These are phyloP conservation scores for Yamadazyma sp. DNA, from an alignment of 805 yeast species.

Conservation along the genomic window DNA sequence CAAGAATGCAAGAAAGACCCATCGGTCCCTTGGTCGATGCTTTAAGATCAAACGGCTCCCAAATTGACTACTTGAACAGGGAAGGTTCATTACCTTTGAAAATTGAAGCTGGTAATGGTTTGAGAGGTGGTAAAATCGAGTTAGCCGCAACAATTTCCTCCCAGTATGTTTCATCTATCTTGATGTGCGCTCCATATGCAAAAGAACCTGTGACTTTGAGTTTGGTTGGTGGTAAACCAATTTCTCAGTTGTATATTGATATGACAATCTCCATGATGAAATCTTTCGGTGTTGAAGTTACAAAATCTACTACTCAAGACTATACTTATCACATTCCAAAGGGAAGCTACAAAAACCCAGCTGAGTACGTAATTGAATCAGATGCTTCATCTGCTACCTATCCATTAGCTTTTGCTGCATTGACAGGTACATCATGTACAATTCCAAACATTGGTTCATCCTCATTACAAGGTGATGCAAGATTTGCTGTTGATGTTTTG, in stretches of 20 bases:
- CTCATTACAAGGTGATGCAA: slow-evolving; percentile 95
- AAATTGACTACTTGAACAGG: slow-evolving; percentile 64
- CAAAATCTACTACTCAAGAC: slow-evolving; percentile 63
- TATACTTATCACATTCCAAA: slow-evolving; percentile 89
- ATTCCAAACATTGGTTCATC: slow-evolving; percentile 91
- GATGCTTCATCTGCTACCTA: slow-evolving; percentile 98
- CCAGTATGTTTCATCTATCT: slow-evolving; percentile 91
- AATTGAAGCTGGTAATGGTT: slow-evolving; percentile 64
- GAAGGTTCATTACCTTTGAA: slow-evolving; percentile 85
- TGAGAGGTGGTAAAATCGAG: slow-evolving; percentile 89
- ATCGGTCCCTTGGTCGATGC: slow-evolving; percentile 96
- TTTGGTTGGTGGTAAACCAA: slow-evolving; percentile 94
- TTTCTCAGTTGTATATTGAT: slow-evolving; percentile 91
- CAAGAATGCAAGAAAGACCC: slow-evolving; percentile 96
- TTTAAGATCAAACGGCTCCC: slow-evolving; percentile 72
- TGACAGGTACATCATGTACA: slow-evolving; percentile 89
- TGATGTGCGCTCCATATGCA: slow-evolving; percentile 98
- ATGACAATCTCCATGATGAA: slow-evolving; percentile 97
- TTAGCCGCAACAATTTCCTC: slow-evolving; percentile 95
- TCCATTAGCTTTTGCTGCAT: slow-evolving; percentile 95
- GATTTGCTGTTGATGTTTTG: slow-evolving; percentile 90
- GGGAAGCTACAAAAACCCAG: slow-evolving; percentile 76
- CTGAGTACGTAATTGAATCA: slow-evolving; percentile 85
- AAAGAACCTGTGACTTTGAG: slow-evolving; percentile 80
- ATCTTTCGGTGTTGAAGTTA: slow-evolving; percentile 78